Percentiles rank a stretch among this genome's conserved stretches.
Conservation (phyloP, 1,284 basidiomycete species). For the Erythrobasidium hasegawianum region DNA sequence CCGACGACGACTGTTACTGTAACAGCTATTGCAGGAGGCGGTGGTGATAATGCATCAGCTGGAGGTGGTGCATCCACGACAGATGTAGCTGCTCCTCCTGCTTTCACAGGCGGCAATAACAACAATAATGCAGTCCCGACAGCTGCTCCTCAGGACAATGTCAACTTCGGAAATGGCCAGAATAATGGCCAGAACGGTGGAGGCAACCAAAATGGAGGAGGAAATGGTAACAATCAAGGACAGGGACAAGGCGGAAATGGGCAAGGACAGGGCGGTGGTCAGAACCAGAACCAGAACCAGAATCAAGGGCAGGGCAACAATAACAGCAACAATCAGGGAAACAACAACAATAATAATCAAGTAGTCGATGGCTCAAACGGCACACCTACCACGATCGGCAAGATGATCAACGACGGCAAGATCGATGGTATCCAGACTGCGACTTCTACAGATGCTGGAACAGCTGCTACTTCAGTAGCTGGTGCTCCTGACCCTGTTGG, state of each 20-base stretch:
- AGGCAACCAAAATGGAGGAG: too few species aligned
- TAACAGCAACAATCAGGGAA: neutral
- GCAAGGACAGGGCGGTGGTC: too few species aligned
- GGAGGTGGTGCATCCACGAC: too few species aligned
- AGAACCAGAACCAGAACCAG: neutral
- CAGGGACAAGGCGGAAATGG: too few species aligned
- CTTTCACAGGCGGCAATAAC: neutral
- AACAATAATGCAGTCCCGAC: neutral
- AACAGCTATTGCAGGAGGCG: too few species aligned
- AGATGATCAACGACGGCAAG: neutral
- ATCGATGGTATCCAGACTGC: neutral
- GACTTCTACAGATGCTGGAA: conserved; percentile 1
- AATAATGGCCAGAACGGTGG: too few species aligned
- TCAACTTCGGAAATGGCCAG: neutral
- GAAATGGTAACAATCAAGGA: too few species aligned
- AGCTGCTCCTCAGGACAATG: neutral
- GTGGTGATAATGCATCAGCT: too few species aligned
- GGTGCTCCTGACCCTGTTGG: neutral
- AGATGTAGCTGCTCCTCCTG: neutral
- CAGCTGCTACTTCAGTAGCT: neutral
- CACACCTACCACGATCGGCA: neutral
- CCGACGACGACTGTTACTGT: too few species aligned
- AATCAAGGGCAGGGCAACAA: neutral
- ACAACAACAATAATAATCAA: conserved; percentile 3
- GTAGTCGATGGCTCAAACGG: neutral